Evolutionary conservation across 306 rosid species (phyloP).

Genomic region (Vigna unguiculata): DNA sequence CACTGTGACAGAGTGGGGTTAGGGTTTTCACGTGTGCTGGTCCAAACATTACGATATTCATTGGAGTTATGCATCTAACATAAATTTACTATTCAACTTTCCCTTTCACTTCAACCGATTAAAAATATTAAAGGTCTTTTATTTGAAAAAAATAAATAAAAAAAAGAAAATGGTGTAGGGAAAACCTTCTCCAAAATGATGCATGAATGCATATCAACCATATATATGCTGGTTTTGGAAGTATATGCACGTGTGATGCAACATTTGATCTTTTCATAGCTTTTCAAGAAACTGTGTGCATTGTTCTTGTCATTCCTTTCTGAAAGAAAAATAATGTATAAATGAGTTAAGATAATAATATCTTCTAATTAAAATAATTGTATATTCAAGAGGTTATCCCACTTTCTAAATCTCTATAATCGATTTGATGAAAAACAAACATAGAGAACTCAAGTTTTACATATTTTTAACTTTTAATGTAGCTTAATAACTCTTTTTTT

Average conservation of each 20-base stretch:
- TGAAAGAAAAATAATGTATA: neutral
- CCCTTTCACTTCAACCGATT: neutral
- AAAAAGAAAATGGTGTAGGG: neutral
- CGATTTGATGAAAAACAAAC: too few species aligned
- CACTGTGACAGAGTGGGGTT: slow-evolving; percentile 29
- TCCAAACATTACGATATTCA: slow-evolving; percentile 36
- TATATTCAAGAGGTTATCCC: neutral
- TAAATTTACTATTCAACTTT: neutral
- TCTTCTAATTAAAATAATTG: neutral
- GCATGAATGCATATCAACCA: neutral
- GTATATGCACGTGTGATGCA: slow-evolving; percentile 17
- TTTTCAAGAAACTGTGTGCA: neutral
- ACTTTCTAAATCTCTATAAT: neutral
- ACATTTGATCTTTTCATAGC: slow-evolving; percentile 1
- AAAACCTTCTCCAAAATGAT: neutral
- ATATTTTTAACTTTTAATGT: neutral
- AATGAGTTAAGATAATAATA: neutral
- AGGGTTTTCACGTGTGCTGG: slow-evolving; percentile 50
- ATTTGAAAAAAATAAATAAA: neutral
- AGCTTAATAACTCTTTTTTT: too few species aligned
- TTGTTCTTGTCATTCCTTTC: neutral
- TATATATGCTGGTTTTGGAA: slow-evolving; percentile 3
- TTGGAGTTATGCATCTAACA: slow-evolving; percentile 9
- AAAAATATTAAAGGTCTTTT: neutral
- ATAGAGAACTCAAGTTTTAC: neutral